Conservation (phyloP, 345 rosid species). For the Sapria himalayana region DNA sequence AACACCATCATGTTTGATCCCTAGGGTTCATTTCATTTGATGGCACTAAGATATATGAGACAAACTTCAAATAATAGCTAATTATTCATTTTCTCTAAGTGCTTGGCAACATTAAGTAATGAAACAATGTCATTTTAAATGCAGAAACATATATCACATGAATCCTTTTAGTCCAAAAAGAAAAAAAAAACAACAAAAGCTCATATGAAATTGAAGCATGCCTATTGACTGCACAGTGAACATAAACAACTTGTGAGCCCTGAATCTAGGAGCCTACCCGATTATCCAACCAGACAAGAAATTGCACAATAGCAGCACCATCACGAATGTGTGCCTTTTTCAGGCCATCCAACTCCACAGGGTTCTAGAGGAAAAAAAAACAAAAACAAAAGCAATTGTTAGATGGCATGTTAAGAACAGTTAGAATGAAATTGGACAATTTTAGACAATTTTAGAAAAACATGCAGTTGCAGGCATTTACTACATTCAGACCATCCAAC, state of each 20-base stretch:
- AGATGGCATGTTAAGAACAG: no score
- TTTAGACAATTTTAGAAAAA: no score
- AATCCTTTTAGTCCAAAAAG: no score
- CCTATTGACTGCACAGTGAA: not conserved
- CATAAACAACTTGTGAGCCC: not conserved
- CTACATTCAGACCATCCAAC: no score
- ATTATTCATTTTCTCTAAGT: no score
- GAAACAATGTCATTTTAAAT: no score
- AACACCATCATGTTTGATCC: slow-evolving; percentile 5
- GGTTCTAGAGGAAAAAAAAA: slow-evolving; percentile 27
- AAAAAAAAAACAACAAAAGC: no score
- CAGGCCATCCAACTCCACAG: slow-evolving; percentile 73
- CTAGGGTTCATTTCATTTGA: not conserved
- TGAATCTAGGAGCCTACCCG: slow-evolving; percentile 24
- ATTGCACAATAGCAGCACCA: slow-evolving; percentile 97
- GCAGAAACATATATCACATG: not conserved
- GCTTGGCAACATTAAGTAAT: no score
- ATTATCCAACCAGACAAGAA: slow-evolving; percentile 74
- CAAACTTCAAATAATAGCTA: no score
- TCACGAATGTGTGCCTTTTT: slow-evolving; percentile 81
- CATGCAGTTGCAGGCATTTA: no score
- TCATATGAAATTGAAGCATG: no score
- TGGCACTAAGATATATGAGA: not conserved
- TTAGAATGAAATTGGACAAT: no score
- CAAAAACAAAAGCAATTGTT: not conserved